These are phyloP conservation scores for Zalaria sp. DNA, from an alignment of 2,329 filamentous ascomycete species.

Conservation along the genomic window DNA sequence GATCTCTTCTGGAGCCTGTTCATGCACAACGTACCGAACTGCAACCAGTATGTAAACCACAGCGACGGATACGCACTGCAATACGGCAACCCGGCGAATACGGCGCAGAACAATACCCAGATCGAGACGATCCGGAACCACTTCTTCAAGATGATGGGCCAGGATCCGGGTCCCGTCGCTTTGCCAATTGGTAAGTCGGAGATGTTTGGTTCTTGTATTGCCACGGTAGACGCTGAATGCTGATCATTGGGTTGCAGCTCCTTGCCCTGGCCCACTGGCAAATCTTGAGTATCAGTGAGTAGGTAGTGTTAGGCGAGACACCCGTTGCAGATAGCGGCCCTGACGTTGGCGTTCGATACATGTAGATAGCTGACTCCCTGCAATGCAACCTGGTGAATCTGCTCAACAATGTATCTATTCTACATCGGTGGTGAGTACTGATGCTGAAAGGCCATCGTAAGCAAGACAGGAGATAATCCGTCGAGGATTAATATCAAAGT, in stretches of 20 bases:
- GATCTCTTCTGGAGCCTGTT: constrained; percentile 35
- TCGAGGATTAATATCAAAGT: too few species aligned
- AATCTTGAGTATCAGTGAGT: not conserved
- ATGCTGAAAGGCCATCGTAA: too few species aligned
- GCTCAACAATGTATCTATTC: too few species aligned
- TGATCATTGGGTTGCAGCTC: not conserved
- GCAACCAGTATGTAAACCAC: constrained; percentile 31
- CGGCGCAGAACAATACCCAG: constrained; percentile 21
- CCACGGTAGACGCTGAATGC: not conserved
- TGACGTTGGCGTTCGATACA: too few species aligned
- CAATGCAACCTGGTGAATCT: too few species aligned
- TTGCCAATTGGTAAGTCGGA: not conserved
- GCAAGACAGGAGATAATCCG: too few species aligned
- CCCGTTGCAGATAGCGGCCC: too few species aligned
- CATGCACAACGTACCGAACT: constrained; percentile 30
- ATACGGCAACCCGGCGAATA: constrained; percentile 30
- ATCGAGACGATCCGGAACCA: constrained; percentile 31
- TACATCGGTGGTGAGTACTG: too few species aligned
- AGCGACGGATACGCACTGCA: constrained; percentile 32
- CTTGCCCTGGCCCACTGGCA: not conserved
- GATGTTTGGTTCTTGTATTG: not conserved
- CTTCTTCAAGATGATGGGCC: constrained; percentile 25
- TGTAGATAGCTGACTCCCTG: too few species aligned
- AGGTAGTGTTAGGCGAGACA: too few species aligned
- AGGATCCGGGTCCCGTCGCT: not conserved